Percentiles rank a stretch among this genome's conserved stretches.
Conservation (phyloP, 2,329 filamentous ascomycete species). For the Colletotrichum sp. region DNA sequence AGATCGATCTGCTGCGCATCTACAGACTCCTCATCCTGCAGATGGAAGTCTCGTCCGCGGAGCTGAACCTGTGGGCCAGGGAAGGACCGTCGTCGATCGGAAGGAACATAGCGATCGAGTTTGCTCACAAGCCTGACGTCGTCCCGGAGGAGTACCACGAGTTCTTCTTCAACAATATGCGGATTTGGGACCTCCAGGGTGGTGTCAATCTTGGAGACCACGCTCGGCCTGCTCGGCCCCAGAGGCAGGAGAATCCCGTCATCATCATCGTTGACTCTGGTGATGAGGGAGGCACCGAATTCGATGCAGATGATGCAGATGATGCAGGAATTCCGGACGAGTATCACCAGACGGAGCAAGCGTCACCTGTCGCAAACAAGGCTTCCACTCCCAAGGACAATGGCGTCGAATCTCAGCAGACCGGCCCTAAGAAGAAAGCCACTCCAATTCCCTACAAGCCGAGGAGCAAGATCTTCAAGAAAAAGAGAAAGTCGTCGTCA, state of each 20-base stretch:
- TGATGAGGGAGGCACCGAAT: not conserved
- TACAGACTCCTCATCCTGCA: not conserved
- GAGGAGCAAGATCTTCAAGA: not conserved
- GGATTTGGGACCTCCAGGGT: not conserved
- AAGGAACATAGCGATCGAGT: not conserved
- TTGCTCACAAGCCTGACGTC: not conserved
- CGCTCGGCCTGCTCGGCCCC: not conserved
- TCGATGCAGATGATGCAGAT: too few species aligned
- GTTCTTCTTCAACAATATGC: not conserved
- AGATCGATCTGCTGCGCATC: not conserved
- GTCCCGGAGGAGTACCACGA: not conserved
- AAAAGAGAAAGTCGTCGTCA: not conserved
- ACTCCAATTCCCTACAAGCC: not conserved
- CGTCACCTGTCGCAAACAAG: not conserved
- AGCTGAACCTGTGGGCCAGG: not conserved
- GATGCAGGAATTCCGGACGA: too few species aligned
- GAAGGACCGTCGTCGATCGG: not conserved
- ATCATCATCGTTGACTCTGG: not conserved
- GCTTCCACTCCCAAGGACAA: not conserved
- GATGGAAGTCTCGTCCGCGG: not conserved
- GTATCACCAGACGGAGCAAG: not conserved
- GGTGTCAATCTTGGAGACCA: not conserved
- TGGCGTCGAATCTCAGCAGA: not conserved
- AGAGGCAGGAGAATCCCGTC: not conserved
- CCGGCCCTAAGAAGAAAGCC: not conserved